phyloP scores from a whole-genome alignment of 257 asterid genomes.

The Lycium ferocissimum region DNA sequence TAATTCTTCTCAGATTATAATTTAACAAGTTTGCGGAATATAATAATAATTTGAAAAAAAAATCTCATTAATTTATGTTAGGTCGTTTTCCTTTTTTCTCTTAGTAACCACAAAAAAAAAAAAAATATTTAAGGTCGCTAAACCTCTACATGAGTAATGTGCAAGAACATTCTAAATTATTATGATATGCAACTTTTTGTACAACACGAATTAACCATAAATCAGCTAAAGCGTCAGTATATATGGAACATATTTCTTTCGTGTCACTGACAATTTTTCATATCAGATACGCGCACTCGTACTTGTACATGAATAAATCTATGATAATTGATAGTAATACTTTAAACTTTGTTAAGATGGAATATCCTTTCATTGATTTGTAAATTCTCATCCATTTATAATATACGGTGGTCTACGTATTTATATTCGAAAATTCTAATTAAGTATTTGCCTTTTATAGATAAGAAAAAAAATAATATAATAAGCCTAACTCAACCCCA shows the following conservation, averaged over 20 bases:
- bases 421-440: background rate
- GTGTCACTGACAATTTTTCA: background rate
- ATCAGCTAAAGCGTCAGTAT: background rate
- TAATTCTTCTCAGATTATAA: constrained; percentile 5
- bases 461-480: too few species aligned
- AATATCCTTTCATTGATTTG: background rate
- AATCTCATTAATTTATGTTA: background rate
- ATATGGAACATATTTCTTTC: background rate
- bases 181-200: background rate
- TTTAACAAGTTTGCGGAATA: background rate
- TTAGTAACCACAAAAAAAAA: background rate
- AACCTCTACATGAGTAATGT: background rate
- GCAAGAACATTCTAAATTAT: constrained; percentile 25
- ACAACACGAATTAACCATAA: background rate
- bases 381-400: background rate
- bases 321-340: background rate
- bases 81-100: background rate
- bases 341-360: background rate
- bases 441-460: background rate
- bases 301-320: background rate
- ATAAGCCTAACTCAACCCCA: background rate
- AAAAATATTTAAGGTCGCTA: background rate
- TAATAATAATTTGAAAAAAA: background rate
- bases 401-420: background rate
- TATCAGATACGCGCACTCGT: too few species aligned